phyloP scores from a whole-genome alignment of 2,329 filamentous ascomycete genomes.

The Alternaria longipes region DNA sequence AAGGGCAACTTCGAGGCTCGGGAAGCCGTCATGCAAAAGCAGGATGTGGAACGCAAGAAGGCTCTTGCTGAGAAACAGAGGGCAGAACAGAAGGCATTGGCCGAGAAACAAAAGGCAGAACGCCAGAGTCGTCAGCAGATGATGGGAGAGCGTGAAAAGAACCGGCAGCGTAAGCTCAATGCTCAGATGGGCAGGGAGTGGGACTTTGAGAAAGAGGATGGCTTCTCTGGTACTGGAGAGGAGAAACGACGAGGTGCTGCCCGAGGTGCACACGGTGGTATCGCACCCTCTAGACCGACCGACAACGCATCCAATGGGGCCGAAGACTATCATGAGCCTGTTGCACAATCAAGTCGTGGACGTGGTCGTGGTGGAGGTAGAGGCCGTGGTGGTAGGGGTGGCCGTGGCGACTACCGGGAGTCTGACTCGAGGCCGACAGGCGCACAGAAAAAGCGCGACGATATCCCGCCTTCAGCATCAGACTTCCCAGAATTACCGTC shows the following conservation, averaged over 20 bases:
- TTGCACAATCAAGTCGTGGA: constrained; percentile 28
- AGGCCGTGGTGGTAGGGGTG: constrained; percentile 47
- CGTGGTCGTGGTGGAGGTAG: constrained; percentile 47
- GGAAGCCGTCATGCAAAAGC: constrained; percentile 66
- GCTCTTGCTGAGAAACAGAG: constrained; percentile 48
- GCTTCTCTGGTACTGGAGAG: constrained; percentile 56
- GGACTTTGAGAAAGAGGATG: constrained; percentile 70
- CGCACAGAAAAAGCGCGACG: constrained; percentile 19
- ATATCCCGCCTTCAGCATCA: constrained; percentile 48
- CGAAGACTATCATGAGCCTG: constrained; percentile 28
- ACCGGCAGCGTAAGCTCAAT: constrained; percentile 66
- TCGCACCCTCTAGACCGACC: constrained; percentile 49
- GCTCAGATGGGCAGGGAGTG: constrained; percentile 68
- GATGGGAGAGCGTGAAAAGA: constrained; percentile 70
- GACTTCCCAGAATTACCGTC: constrained; percentile 59
- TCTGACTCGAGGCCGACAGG: constrained; percentile 15
- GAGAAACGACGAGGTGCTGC: constrained; percentile 56
- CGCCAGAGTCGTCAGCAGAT: constrained; percentile 64
- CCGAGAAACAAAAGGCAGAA: constrained; percentile 56
- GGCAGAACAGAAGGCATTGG: constrained; percentile 54
- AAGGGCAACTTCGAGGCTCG: constrained; percentile 69
- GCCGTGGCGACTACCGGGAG: constrained; percentile 36
- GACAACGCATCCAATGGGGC: constrained; percentile 28
- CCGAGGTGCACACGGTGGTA: constrained; percentile 63
- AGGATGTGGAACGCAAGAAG: constrained; percentile 55